Base-by-base conservation (phyloP, 2,329 filamentous ascomycete genomes). In the Beauveria brongniartii region DNA sequence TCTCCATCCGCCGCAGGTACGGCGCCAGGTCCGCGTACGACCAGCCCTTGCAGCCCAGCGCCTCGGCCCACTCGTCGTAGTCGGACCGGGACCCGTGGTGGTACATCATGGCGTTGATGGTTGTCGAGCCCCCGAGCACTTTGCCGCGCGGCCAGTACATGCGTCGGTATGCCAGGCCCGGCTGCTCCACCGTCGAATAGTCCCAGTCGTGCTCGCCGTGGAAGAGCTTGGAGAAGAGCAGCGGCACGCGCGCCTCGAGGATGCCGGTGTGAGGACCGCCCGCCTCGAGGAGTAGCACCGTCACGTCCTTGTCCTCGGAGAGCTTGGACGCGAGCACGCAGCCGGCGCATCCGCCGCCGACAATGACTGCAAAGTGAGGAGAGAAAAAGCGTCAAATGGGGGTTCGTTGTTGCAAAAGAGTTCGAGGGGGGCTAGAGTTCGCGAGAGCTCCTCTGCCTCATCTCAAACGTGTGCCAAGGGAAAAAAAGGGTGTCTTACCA, bases 251-350 rank as follows among this genome's bases (percentile, higher is more conserved):
- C 48, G 61, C 44, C 57, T 62, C 64, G 40, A 66, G 55, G 14
- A 65, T 60, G 22, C 64, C 64, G 50, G 55, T 59, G 43, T 65
- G 59, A 44, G 62, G 41, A n/a, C 55, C 62, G 43, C 64, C 64
- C 9, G 65, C 64, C 55, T 66, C 64, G 34, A 66, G 64, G 14
- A 65, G 43, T 16, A 66, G 62, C 20, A 65, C 65, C 12, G 62
- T 61, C 22, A 65, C 61, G 54, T 63, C 52, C 5, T 57, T 52
- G 56, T 71, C 66, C 46, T 70, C 66, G 16, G 67, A 69, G 12
- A 70, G 67, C 56, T 68, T 67, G 55, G 64, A 66, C 16, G 69
- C 70, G 40, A 72, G 65, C 14, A 72, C 69, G n/a, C 68, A 63
- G 30, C 70, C 70, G 0, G 70, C 68, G 1, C 66, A 65, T 3